Conservation (phyloP, 169 alveolate genomes). For the Cryptosporidium bovis region DNA sequence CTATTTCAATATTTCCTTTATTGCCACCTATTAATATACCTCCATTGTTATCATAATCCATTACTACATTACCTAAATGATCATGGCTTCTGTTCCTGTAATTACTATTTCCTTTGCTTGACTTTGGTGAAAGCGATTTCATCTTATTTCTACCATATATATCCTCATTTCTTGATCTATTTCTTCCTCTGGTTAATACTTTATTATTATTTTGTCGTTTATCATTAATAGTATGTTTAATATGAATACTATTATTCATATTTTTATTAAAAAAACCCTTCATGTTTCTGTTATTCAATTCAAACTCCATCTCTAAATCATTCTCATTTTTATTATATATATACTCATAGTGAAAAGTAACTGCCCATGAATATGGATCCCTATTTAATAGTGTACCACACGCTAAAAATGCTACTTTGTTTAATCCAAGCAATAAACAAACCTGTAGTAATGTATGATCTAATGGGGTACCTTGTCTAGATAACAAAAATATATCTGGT, state of each 20-base stretch:
- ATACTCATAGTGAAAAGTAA: conserved; percentile 59
- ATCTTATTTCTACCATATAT: conserved; percentile 15
- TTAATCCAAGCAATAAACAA: conserved; percentile 50
- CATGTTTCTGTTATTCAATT: conserved; percentile 14
- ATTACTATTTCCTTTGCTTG: neutral
- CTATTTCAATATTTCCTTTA: neutral
- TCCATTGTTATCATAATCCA: neutral
- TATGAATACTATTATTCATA: conserved; percentile 1
- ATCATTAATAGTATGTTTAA: neutral
- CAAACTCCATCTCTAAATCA: neutral
- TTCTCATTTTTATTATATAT: conserved; percentile 1
- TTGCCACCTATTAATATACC: neutral
- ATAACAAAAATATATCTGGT: conserved; percentile 64
- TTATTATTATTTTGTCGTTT: too few species aligned
- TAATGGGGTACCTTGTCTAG: conserved; percentile 71
- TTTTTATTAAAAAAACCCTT: conserved; percentile 3
- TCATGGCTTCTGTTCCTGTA: neutral
- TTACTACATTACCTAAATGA: too few species aligned
- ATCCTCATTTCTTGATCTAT: too few species aligned
- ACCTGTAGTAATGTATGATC: conserved; percentile 71
- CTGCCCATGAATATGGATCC: conserved; percentile 72
- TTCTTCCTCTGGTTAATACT: too few species aligned
- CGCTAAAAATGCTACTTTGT: conserved; percentile 70
- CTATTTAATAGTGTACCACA: conserved; percentile 72
- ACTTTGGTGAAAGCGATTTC: conserved; percentile 57